Percentiles rank a stretch among this genome's conserved stretches.
Evolutionary conservation across 257 asterid species (phyloP).

Genomic region (Agastache rugosa): DNA sequence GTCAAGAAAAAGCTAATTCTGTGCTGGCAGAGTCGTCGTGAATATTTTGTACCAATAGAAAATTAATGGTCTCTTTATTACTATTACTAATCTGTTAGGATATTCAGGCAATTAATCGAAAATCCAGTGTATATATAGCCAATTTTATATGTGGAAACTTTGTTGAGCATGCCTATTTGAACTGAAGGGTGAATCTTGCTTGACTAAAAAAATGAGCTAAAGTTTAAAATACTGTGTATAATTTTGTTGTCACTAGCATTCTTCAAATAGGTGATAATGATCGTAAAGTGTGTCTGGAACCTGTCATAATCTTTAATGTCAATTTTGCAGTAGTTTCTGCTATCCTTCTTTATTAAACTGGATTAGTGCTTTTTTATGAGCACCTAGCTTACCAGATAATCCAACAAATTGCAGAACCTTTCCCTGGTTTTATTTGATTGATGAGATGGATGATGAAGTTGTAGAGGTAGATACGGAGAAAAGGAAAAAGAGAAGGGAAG

Average conservation of each 20-base stretch:
- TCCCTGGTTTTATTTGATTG: conserved; percentile 28
- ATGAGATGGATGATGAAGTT: conserved; percentile 53
- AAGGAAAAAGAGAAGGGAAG: conserved; percentile 51
- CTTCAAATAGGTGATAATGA: not conserved
- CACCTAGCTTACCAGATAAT: conserved; percentile 29
- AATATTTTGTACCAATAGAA: not conserved
- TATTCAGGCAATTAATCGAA: not conserved
- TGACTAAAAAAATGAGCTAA: conserved; percentile 20
- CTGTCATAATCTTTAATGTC: not conserved
- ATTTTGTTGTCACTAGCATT: not conserved
- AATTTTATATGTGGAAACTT: conserved; percentile 10
- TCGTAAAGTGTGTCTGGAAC: not conserved
- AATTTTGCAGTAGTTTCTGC: not conserved
- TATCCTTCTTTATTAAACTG: conserved; percentile 1
- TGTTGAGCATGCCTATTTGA: conserved; percentile 24
- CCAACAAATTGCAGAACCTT: conserved; percentile 20
- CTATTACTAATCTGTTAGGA: conserved; percentile 5
- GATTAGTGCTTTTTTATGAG: conserved; percentile 2
- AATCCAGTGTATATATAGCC: not conserved
- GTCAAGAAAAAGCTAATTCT: conserved; percentile 2
- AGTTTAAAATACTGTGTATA: not conserved
- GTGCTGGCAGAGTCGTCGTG: not conserved
- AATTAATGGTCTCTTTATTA: not conserved
- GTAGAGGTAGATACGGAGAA: conserved; percentile 50
- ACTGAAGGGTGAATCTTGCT: conserved; percentile 2